Base-by-base conservation (phyloP, 176 grass and related monocot species). In the Rhynchospora tenuis region DNA sequence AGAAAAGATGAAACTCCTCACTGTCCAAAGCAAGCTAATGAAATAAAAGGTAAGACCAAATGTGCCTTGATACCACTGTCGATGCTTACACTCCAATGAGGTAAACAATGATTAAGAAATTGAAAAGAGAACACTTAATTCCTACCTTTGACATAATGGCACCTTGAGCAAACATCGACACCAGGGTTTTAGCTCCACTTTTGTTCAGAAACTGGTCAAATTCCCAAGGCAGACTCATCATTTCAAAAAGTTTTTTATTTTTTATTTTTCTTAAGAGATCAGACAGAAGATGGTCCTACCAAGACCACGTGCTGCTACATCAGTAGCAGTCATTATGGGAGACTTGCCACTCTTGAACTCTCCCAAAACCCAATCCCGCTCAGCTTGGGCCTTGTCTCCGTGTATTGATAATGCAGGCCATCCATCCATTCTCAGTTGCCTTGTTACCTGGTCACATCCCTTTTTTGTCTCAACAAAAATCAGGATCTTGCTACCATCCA, bases 381-480 rank as follows among this genome's bases (percentile, higher is more conserved):
- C 93, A 59, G 91, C 61, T 83, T 99, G 97, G 72, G 88, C 89
- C 93, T 99, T 99, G 89, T 99, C 93, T 48, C 97, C 97, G 83
- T 99, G 97, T 84, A 99, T 99, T 64, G 97, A 99, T 84, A 99
- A 76, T 46, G 97, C 89, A 60, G 93, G 97, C 93, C 97, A 99
- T 44, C 97, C 97, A 81, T 99, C 97, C 93, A 92, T 99, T 90
- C 91, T 93, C 68, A 99, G 97, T 80, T 93, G 97, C n/a, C 93
- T 85, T 73, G 97, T 99, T 55, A 99, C 79, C 86, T 91, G 85
- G 56, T 96, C 97, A 63, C 93, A 99, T 14, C 90, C 93, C 85
- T 95, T 99, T 81, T 99, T 99, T 1, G 97, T 99, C 90, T 96
- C 93, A 20, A 99, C 88, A 90, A 99, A 99, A 90, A 99, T 89